A percentile compares a stretch with the other conserved stretches of the same genome.
Evolutionary conservation across 2,329 filamentous ascomycete genomes (phyloP).

Genomic region (Tricladium varicosporioides): DNA sequence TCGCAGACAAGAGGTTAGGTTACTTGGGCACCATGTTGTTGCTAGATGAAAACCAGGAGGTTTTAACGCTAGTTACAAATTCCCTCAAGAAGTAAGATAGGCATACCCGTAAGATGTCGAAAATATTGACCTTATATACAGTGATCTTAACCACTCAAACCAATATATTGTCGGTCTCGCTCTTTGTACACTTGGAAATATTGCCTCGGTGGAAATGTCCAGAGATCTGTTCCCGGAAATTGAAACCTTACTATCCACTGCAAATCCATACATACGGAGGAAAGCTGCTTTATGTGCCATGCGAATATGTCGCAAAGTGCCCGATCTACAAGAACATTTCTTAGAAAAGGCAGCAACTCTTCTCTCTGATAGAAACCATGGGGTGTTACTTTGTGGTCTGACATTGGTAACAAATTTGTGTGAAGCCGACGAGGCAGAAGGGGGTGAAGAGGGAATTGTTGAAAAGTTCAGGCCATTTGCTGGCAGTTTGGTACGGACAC

Average conservation of each 20-base stretch:
- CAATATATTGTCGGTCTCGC: slow-evolving; percentile 98
- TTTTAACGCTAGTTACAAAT: slow-evolving; percentile 94
- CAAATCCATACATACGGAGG: slow-evolving; percentile 96
- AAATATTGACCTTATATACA: slow-evolving; percentile 38
- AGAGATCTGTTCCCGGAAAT: slow-evolving; percentile 95
- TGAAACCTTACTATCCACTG: slow-evolving; percentile 84
- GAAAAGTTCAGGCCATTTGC: slow-evolving; percentile 88
- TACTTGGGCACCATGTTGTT: slow-evolving; percentile 95
- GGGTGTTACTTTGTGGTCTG: slow-evolving; percentile 87
- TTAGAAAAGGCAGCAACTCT: slow-evolving; percentile 88
- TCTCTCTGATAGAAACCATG: slow-evolving; percentile 90
- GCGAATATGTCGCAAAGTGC: slow-evolving; percentile 97
- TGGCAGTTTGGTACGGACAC: slow-evolving; percentile 80
- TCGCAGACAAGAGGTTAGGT: slow-evolving; percentile 94
- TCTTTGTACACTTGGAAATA: slow-evolving; percentile 94
- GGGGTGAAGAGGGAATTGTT: slow-evolving; percentile 82
- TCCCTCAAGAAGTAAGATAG: slow-evolving; percentile 84
- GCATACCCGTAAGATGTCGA: slow-evolving; percentile 9
- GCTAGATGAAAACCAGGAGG: slow-evolving; percentile 97
- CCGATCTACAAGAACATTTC: slow-evolving; percentile 96
- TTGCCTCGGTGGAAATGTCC: slow-evolving; percentile 97
- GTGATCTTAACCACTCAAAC: slow-evolving; percentile 94
- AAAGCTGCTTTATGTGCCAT: slow-evolving; percentile 99
- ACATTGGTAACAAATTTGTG: slow-evolving; percentile 90
- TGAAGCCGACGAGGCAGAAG: slow-evolving; percentile 90